phyloP scores from a whole-genome alignment of 2,329 filamentous ascomycete species.

The Coleophoma cylindrospora region DNA sequence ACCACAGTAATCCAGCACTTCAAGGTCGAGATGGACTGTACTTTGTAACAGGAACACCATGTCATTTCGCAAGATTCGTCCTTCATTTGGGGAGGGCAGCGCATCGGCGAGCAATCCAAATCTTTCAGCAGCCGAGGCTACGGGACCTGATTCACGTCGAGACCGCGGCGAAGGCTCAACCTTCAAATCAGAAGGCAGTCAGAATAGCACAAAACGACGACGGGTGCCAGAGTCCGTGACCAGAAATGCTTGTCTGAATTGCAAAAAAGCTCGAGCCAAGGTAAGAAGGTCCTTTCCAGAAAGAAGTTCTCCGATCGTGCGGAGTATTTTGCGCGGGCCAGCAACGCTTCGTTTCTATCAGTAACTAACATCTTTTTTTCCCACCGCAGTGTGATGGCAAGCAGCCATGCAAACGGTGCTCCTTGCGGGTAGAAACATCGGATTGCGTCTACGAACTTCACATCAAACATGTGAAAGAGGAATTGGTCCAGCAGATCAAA shows the following conservation, averaged over 20 bases:
- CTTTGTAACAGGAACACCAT: background rate
- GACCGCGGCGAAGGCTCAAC: constrained; percentile 9
- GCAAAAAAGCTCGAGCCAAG: constrained; percentile 30
- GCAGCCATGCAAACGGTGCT: constrained; percentile 26
- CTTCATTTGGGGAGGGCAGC: constrained; percentile 20
- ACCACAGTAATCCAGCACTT: too few relatives aligned
- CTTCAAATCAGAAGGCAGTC: constrained; percentile 9
- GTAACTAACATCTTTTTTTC: too few relatives aligned
- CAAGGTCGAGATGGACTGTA: too few relatives aligned
- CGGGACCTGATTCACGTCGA: constrained; percentile 18
- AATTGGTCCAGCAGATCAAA: constrained; percentile 26
- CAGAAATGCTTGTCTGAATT: constrained; percentile 29
- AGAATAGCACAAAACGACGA: constrained; percentile 20
- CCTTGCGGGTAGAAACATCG: constrained; percentile 15
- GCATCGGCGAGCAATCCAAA: constrained; percentile 17
- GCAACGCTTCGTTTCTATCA: too few relatives aligned
- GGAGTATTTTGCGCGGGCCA: background rate
- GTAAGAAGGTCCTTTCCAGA: constrained; percentile 14
- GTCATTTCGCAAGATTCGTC: constrained; percentile 20
- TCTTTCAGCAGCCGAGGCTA: constrained; percentile 19
- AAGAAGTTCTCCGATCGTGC: background rate
- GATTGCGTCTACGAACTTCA: constrained; percentile 27
- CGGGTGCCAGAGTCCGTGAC: constrained; percentile 27
- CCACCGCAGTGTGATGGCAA: constrained; percentile 26
- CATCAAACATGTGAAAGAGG: constrained; percentile 28